Evolutionary conservation across 208 protist species (phyloP).

Genomic region (Trypanosoma melophagium): DNA sequence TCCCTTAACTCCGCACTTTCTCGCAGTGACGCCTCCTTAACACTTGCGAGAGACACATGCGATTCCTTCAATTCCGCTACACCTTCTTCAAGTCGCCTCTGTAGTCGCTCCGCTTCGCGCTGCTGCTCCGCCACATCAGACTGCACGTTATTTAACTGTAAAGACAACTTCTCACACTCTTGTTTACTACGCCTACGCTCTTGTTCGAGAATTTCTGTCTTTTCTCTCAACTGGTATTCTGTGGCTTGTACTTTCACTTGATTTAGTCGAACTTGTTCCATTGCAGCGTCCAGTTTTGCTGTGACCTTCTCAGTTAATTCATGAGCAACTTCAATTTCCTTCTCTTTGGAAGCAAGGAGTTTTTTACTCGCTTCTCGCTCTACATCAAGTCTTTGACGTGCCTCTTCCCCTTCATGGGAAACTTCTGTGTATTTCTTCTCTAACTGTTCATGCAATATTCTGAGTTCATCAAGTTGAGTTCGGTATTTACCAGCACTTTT

Average conservation of each 20-base stretch:
- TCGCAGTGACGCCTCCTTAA: constrained; percentile 27
- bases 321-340: constrained; percentile 25
- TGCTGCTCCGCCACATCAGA: constrained; percentile 23
- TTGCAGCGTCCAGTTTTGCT: constrained; percentile 16
- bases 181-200: constrained; percentile 25
- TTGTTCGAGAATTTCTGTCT: not conserved
- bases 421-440: constrained; percentile 2
- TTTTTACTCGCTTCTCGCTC: constrained; percentile 23
- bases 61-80: constrained; percentile 28
- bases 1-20: constrained; percentile 37
- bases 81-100: constrained; percentile 3
- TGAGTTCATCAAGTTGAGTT: constrained; percentile 12
- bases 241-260: not conserved
- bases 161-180: constrained; percentile 1
- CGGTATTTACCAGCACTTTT: not conserved
- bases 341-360: constrained; percentile 10
- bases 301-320: not conserved
- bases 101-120: constrained; percentile 29
- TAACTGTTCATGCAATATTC: constrained; percentile 7
- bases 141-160: constrained; percentile 15
- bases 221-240: constrained; percentile 1
- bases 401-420: constrained; percentile 3
- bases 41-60: not conserved
- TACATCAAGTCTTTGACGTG: not conserved
- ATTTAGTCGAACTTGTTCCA: constrained; percentile 15